Evolutionary conservation across 345 rosid species (phyloP).

Genomic region (Corymbia maculata): DNA sequence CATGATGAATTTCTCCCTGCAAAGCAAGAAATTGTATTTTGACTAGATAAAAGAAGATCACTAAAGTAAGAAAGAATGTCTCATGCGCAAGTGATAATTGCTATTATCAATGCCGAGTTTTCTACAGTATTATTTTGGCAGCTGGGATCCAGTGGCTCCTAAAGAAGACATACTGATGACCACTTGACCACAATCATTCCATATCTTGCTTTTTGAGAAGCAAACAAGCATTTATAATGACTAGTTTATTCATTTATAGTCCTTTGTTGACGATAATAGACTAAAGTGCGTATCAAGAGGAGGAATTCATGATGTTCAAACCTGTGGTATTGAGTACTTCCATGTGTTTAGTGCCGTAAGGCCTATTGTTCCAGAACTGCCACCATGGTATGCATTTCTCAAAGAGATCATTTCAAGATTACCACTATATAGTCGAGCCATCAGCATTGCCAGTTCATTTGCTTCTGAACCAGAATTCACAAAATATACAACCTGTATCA

Average conservation of each 20-base stretch:
- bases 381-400: slow-evolving; percentile 97
- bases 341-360: slow-evolving; percentile 83
- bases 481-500: slow-evolving; percentile 69
- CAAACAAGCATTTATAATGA: not conserved
- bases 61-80: not conserved
- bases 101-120: not conserved
- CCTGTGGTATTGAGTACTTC: slow-evolving; percentile 96
- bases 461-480: slow-evolving; percentile 96
- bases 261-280: not conserved
- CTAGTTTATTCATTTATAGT: not conserved
- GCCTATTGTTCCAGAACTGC: slow-evolving; percentile 85
- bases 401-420: slow-evolving; percentile 83
- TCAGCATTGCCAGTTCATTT: slow-evolving; percentile 87
- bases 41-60: not conserved
- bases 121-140: not conserved
- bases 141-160: not conserved
- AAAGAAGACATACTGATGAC: not conserved
- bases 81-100: not conserved
- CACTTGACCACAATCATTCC: not conserved
- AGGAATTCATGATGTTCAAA: slow-evolving; percentile 8
- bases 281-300: not conserved
- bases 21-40: not conserved
- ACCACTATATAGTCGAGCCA: slow-evolving; percentile 84
- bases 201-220: not conserved
- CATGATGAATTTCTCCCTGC: slow-evolving; percentile 94